Evolutionary conservation across 768 basidiomycete species (phyloP).

Genomic region (Hygrocybe coccinea): DNA sequence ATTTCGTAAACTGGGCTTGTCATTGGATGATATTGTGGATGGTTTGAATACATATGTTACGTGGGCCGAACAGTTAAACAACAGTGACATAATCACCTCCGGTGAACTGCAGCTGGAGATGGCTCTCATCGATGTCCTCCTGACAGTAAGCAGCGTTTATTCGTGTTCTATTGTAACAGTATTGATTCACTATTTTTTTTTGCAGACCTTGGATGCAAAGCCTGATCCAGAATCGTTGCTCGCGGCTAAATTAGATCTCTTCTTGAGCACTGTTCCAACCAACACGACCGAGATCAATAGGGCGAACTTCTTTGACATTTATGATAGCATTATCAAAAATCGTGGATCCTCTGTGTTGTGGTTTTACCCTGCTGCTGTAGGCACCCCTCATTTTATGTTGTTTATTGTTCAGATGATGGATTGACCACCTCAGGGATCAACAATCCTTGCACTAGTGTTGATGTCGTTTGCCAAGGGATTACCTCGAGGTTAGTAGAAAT

Average conservation of each 20-base stretch:
- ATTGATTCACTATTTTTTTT: background rate
- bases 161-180: background rate
- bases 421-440: background rate
- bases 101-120: background rate
- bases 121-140: background rate
- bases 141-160: background rate
- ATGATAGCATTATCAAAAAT: background rate
- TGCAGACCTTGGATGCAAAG: background rate
- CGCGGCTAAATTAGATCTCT: background rate
- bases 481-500: constrained; percentile 2
- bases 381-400: background rate
- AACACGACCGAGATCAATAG: background rate
- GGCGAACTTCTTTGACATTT: background rate
- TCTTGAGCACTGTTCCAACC: background rate
- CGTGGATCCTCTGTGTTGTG: background rate
- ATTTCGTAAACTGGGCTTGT: constrained; percentile 1
- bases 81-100: background rate
- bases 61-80: background rate
- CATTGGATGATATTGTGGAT: background rate
- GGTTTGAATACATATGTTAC: background rate
- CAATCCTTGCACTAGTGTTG: background rate
- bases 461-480: background rate
- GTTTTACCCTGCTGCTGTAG: constrained; percentile 1
- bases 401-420: background rate
- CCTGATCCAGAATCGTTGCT: background rate